Percentiles rank a stretch among this genome's conserved stretches.
Evolutionary conservation across 305 asterid species (phyloP).

Genomic region (Fraxinus floribunda): DNA sequence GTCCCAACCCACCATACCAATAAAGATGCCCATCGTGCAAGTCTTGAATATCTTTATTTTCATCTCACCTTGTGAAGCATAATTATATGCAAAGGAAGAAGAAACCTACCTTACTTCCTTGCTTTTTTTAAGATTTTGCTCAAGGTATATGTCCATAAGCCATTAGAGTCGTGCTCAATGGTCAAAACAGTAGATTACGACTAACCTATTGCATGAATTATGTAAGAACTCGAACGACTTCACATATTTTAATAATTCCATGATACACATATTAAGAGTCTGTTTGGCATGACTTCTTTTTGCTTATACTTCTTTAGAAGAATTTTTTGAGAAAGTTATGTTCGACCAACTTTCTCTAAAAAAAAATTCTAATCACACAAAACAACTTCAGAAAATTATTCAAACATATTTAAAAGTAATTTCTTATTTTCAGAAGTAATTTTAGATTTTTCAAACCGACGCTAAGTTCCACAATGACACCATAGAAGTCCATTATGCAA

Average conservation of each 20-base stretch:
- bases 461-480: not conserved
- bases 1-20: not conserved
- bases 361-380: no score
- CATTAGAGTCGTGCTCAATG: not conserved
- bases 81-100: not conserved
- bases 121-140: no score
- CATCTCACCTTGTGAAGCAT: not conserved
- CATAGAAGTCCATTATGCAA: not conserved
- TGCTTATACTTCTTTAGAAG: no score
- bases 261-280: not conserved
- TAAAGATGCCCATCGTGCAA: not conserved
- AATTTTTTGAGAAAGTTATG: no score
- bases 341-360: no score
- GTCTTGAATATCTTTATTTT: not conserved
- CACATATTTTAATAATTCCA: not conserved
- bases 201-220: not conserved
- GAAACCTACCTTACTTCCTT: not conserved
- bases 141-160: no score
- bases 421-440: no score
- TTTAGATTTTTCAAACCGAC: no score
- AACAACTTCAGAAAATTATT: no score
- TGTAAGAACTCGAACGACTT: not conserved
- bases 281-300: no score
- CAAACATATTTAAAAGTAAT: no score
- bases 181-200: not conserved